These are phyloP conservation scores for Xylaria sp. DNA, from an alignment of 495 filamentous ascomycete species.

Conservation along the genomic window DNA sequence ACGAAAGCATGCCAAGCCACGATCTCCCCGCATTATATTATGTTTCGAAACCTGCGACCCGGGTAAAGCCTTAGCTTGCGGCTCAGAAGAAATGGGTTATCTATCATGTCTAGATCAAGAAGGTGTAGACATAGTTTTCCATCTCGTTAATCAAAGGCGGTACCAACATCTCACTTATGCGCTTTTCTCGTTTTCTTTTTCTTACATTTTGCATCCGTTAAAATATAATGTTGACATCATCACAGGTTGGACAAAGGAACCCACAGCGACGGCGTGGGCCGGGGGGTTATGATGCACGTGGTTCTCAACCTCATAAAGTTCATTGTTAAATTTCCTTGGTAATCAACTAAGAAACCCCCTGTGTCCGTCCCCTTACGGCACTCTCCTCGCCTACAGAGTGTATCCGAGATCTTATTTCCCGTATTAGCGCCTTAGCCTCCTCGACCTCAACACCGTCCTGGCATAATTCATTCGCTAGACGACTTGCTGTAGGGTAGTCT, in stretches of 20 bases:
- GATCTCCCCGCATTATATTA: conserved; percentile 11
- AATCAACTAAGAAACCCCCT: conserved; percentile 2
- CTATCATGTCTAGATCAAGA: not conserved
- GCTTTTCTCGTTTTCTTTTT: not conserved
- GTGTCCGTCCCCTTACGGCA: conserved; percentile 14
- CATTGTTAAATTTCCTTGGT: not conserved
- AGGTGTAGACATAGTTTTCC: not conserved
- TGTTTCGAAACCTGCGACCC: conserved; percentile 9
- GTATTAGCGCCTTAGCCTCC: conserved; percentile 93
- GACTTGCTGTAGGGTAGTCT: conserved; percentile 76
- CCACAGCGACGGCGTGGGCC: not conserved
- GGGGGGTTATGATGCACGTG: not conserved
- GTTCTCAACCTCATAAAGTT: not conserved
- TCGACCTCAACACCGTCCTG: conserved; percentile 98
- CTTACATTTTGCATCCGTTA: not conserved
- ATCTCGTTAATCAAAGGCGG: not conserved
- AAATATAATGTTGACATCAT: conserved; percentile 2
- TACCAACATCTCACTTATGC: not conserved
- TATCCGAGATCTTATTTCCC: conserved; percentile 84
- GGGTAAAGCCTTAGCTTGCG: not conserved
- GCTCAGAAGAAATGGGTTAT: conserved; percentile 13
- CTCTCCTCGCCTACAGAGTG: conserved; percentile 54
- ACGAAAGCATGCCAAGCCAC: conserved; percentile 10
- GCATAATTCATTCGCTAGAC: conserved; percentile 86
- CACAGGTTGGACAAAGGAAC: not conserved